Evolutionary conservation across 768 basidiomycete species (phyloP).

Genomic region (Galerina sulciceps): DNA sequence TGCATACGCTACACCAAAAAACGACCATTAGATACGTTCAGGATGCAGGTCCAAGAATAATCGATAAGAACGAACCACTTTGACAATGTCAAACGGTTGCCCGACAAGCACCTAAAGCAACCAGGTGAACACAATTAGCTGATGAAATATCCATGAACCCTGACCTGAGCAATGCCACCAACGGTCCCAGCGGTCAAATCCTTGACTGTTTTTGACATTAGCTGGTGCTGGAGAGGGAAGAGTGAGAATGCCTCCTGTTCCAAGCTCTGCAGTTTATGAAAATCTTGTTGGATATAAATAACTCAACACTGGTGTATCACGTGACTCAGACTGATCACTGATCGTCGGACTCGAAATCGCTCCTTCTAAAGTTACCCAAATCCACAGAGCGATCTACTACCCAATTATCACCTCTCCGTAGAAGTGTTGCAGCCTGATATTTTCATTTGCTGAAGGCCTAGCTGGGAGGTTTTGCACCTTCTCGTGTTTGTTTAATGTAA

Average conservation of each 20-base stretch:
- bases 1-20: slow-evolving; percentile 77
- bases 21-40: not conserved
- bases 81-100: slow-evolving; percentile 96
- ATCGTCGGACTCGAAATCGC: too few species aligned
- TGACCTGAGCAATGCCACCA: slow-evolving; percentile 88
- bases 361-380: too few species aligned
- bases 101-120: slow-evolving; percentile 76
- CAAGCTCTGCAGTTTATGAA: slow-evolving; percentile 7
- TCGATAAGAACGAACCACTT: slow-evolving; percentile 70
- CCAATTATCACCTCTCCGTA: too few species aligned
- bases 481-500: too few species aligned
- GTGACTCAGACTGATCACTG: too few species aligned
- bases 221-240: slow-evolving; percentile 15
- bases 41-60: not conserved
- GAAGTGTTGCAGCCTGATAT: too few species aligned
- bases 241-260: slow-evolving; percentile 4
- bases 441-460: too few species aligned
- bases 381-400: too few species aligned
- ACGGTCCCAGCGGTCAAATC: slow-evolving; percentile 89
- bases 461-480: too few species aligned
- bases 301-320: too few species aligned
- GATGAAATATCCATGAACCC: not conserved
- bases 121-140: slow-evolving; percentile 17
- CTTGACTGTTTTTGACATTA: slow-evolving; percentile 73
- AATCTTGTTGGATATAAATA: not conserved